Evolutionary conservation across 1,139 yeast genomes (phyloP).

Genomic region (Oligophagozyma castellii): DNA sequence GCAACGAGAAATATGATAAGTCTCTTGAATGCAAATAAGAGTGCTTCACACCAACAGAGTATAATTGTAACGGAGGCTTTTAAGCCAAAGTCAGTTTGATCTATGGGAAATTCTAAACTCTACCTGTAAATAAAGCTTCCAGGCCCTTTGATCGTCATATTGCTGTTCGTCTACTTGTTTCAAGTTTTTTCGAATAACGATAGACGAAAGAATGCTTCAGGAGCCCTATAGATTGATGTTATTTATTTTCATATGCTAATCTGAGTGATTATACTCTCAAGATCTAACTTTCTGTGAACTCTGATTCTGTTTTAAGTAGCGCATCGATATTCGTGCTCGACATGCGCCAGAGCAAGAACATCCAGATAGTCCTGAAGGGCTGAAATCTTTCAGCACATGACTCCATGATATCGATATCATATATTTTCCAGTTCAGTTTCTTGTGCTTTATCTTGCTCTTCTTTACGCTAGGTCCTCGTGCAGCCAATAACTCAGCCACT

Average conservation of each 20-base stretch:
- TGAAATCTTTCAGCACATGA: constrained; percentile 42
- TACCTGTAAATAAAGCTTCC: no score
- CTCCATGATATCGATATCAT: constrained; percentile 45
- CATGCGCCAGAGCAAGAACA: constrained; percentile 65
- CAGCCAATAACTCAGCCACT: constrained; percentile 29
- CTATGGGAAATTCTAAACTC: no score
- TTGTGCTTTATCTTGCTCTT: constrained; percentile 28
- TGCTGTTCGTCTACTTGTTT: no score
- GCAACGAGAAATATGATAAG: no score
- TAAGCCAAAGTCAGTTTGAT: no score
- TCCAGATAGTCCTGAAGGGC: constrained; percentile 59
- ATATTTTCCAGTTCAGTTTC: constrained; percentile 40
- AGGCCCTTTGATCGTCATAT: no score
- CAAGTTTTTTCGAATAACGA: no score
- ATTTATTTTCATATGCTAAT: constrained; percentile 1
- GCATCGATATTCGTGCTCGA: constrained; percentile 46
- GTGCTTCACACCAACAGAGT: no score
- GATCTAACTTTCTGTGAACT: constrained; percentile 9
- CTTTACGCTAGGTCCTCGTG: constrained; percentile 17
- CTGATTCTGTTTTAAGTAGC: constrained; percentile 21
- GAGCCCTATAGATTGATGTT: constrained; percentile 1
- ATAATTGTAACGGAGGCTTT: no score
- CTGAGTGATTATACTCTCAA: not conserved
- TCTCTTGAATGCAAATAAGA: no score
- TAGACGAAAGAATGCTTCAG: no score